phyloP scores from a whole-genome alignment of 2,329 filamentous ascomycete species.

The Pseudogymnoascus sp. region DNA sequence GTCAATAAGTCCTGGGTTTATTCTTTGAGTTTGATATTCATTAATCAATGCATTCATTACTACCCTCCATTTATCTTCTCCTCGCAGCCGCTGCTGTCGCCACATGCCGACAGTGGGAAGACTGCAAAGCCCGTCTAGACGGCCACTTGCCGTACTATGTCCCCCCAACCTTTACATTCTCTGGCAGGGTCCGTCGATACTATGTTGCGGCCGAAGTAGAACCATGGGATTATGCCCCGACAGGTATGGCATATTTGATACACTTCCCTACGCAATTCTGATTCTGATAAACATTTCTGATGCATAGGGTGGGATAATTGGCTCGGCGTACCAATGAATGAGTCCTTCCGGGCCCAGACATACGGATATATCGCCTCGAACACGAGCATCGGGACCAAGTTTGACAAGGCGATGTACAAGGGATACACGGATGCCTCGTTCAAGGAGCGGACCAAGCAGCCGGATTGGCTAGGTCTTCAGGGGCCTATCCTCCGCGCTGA shows the following conservation, averaged over 20 bases:
- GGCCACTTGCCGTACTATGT: neutral
- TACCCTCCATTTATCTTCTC: neutral
- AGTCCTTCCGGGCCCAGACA: conserved; percentile 13
- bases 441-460: conserved; percentile 18
- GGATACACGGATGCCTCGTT: conserved; percentile 28
- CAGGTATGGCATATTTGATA: neutral
- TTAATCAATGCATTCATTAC: neutral
- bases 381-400: conserved; percentile 19
- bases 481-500: neutral
- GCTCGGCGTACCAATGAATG: conserved; percentile 15
- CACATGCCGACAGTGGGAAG: neutral
- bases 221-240: neutral
- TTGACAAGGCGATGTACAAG: conserved; percentile 26
- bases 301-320: conserved; percentile 7
- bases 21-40: neutral
- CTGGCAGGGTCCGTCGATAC: neutral
- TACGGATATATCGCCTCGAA: conserved; percentile 9
- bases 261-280: neutral
- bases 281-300: neutral
- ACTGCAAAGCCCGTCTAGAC: neutral
- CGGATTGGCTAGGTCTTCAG: conserved; percentile 20
- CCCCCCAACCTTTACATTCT: neutral
- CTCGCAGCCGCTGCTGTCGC: neutral
- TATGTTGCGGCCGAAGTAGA: neutral
- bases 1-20: neutral